Evolutionary conservation across 2,329 filamentous ascomycete species (phyloP), one percentile per base, ranked within the genome.

Genomic region (Fusarium verrucosum): DNA sequence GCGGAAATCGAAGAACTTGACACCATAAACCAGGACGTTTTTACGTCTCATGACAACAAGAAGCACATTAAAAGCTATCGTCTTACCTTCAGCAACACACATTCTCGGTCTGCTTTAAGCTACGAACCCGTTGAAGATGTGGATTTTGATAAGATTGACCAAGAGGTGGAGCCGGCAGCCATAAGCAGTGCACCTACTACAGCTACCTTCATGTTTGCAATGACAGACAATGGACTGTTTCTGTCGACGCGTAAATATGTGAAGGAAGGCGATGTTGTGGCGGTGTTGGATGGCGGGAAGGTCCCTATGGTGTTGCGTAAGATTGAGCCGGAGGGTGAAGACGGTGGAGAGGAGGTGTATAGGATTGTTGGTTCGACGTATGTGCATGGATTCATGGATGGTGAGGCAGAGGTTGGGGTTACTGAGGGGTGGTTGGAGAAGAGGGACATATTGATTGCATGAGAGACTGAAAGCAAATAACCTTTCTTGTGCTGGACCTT

Each of bases 371-470:
- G 58, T 5, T 28, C 58, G 0, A 22, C 62, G 1, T 66, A 66
- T 13, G 53, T 66, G 1, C 62, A 66, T n/a, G 63, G 58, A 0
- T 64, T 66, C 7, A 66, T 66, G 63, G 58, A 66, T 25, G 50
- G 63, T 0, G 25, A 64, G 25, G 53, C 35, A 0, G 49, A 64
- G 8, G 5, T 2, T 9, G 57, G 38, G 0, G 52, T 63, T 1
- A 2, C 8, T 0, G n/a, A 58, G 7, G 44, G 47, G 1, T 63
- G 45, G 51, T 13, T 66, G 5, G 4, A 47, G n/a, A 62, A 54
- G 40, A 16, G 38, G 13, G 40, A 66, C 14, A 35, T 50, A 5
- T 11, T 63, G 1, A 13, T 66, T 2, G 40, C 14, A 7, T 65
- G 1, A 41, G 3, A 5, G 1, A 7, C 3, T n/a, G 9, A 7